Evolutionary conservation across 108 stramenopile genomes (phyloP).

Genomic region (Cylindrotheca fusiformis): DNA sequence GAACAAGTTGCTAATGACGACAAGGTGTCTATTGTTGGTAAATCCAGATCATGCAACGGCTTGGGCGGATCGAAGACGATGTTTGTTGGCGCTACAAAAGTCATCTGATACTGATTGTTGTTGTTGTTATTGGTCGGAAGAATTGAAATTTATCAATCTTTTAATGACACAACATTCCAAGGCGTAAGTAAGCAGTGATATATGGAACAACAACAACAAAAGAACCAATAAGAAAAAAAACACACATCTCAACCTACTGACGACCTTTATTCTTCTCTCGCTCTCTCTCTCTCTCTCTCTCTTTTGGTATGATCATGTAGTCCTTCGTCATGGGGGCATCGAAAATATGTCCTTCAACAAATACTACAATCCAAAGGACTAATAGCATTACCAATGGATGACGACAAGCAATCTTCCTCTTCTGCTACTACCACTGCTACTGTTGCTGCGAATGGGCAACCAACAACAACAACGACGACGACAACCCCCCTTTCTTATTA

Average conservation of each 20-base stretch:
- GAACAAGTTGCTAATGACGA: slow-evolving; percentile 1
- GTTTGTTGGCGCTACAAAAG: slow-evolving; percentile 4
- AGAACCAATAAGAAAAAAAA: no score
- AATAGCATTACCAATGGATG: not conserved
- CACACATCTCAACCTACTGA: no score
- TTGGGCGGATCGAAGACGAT: slow-evolving; percentile 47
- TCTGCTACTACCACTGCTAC: no score
- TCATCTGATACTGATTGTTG: no score
- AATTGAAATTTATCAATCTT: slow-evolving; percentile 40
- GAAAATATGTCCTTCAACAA: slow-evolving; percentile 43
- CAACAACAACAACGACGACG: no score
- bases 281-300: not conserved
- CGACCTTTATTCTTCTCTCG: no score
- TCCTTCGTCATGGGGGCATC: slow-evolving; percentile 45
- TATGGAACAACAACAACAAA: no score
- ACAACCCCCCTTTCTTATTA: no score
- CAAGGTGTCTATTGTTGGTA: slow-evolving; percentile 33
- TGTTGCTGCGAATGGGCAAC: no score
- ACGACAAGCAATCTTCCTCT: no score
- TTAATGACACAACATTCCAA: slow-evolving; percentile 56
- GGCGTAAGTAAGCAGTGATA: slow-evolving; percentile 53
- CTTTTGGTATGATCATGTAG: slow-evolving; percentile 8
- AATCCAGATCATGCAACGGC: slow-evolving; percentile 59
- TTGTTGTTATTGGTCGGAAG: slow-evolving; percentile 29
- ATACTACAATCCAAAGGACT: slow-evolving; percentile 6